A percentile compares a stretch with the other conserved stretches of the same genome.
phyloP scores from a whole-genome alignment of 1,139 yeast species.

The Pichia sp. region DNA sequence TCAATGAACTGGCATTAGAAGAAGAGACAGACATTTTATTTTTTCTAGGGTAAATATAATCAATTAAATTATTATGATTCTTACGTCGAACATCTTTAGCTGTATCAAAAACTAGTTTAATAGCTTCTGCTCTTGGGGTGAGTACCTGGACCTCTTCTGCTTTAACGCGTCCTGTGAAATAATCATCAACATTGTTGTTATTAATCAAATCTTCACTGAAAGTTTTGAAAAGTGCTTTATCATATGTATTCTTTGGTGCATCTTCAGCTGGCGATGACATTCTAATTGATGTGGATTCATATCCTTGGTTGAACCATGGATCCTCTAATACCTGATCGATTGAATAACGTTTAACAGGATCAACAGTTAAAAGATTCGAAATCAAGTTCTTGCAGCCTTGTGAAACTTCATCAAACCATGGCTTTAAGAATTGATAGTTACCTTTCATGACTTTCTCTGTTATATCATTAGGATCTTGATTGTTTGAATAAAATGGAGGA shows the following conservation, averaged over 20 bases:
- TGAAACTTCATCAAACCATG: slow-evolving; percentile 61
- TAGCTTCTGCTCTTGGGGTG: slow-evolving; percentile 31
- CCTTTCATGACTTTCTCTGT: slow-evolving; percentile 55
- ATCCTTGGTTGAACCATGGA: slow-evolving; percentile 41
- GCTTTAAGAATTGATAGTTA: slow-evolving; percentile 48
- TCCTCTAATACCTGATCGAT: slow-evolving; percentile 46
- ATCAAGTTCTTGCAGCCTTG: slow-evolving; percentile 48
- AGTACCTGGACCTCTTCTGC: slow-evolving; percentile 16
- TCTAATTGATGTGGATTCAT: slow-evolving; percentile 16
- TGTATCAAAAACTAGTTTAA: slow-evolving; percentile 29
- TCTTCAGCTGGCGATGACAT: slow-evolving; percentile 21
- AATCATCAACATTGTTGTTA: slow-evolving; percentile 16
- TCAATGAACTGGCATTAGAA: slow-evolving; percentile 4
- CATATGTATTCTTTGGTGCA: slow-evolving; percentile 24
- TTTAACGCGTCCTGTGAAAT: slow-evolving; percentile 18
- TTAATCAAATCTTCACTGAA: slow-evolving; percentile 21
- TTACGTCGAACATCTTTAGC: slow-evolving; percentile 18
- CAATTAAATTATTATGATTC: not conserved
- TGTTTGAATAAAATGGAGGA: slow-evolving; percentile 55
- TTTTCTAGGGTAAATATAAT: not conserved
- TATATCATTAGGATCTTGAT: slow-evolving; percentile 41
- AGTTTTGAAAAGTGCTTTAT: slow-evolving; percentile 20
- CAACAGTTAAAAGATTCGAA: slow-evolving; percentile 45
- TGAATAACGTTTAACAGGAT: slow-evolving; percentile 45
- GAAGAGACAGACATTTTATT: not conserved